Conservation (phyloP, 768 basidiomycete genomes). For the Boletus insuetus region DNA sequence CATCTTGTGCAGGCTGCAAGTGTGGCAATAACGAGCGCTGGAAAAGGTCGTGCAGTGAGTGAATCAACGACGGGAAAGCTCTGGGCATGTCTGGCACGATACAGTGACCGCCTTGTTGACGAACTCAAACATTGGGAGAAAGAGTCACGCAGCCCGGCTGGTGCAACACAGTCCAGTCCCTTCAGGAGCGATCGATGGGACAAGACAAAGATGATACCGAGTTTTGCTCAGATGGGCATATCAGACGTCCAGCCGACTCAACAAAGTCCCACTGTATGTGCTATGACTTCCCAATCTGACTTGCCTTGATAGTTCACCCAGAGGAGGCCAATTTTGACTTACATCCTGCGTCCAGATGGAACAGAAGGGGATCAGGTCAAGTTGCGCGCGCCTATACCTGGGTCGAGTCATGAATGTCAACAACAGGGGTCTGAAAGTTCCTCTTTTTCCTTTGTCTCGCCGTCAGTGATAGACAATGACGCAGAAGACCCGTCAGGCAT, state of each 20-base stretch:
- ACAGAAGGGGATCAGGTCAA: slow-evolving; percentile 40
- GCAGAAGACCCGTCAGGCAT: slow-evolving; percentile 40
- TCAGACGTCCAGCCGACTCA: slow-evolving; percentile 12
- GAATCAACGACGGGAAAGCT: slow-evolving; percentile 40
- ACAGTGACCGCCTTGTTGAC: slow-evolving; percentile 68
- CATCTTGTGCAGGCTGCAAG: slow-evolving; percentile 58
- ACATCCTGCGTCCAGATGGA: slow-evolving; percentile 41
- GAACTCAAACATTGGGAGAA: slow-evolving; percentile 62
- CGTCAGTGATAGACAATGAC: slow-evolving; percentile 4
- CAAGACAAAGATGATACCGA: slow-evolving; percentile 70
- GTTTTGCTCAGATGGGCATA: slow-evolving; percentile 63
- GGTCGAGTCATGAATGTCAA: neutral
- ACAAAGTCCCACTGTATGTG: slow-evolving; percentile 13
- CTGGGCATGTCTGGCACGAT: slow-evolving; percentile 79
- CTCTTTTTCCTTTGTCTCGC: neutral
- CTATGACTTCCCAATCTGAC: neutral
- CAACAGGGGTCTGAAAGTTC: slow-evolving; percentile 4
- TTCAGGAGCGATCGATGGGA: slow-evolving; percentile 67
- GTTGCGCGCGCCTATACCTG: slow-evolving; percentile 26
- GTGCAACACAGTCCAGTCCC: slow-evolving; percentile 34
- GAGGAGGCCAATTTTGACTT: slow-evolving; percentile 43
- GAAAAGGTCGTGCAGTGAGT: slow-evolving; percentile 31
- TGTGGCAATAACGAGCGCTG: slow-evolving; percentile 46
- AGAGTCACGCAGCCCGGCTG: slow-evolving; percentile 41
- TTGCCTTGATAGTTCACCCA: slow-evolving; percentile 5